Base-by-base conservation (phyloP, 2,329 filamentous ascomycete species). In the Sordariomycetes sp. region DNA sequence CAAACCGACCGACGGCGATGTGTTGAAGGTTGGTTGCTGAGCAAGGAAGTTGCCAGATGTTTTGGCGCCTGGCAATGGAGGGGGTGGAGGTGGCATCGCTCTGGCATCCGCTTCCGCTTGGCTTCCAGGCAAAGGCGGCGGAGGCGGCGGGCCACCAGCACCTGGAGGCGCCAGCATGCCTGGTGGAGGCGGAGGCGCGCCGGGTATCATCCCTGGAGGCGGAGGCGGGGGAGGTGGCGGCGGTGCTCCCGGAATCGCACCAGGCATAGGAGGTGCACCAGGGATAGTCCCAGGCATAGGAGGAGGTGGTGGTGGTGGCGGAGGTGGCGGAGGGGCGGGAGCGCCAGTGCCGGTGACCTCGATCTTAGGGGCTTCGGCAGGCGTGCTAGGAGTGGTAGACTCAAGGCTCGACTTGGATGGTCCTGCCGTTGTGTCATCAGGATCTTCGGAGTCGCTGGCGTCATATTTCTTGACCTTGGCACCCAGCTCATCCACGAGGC, bases 11-110 rank as follows among this genome's bases (percentile, higher is more conserved):
- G 75, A 72, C 16, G 59, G 49, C 9, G 76, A 62, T 11, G 26
- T 52, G 15, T 65, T 61, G 40, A 74, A 72, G 37, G 67, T 66
- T 21, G 71, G 67, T 44, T 75, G 68, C 43, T 80, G 74, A 31
- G 79, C 71, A 41, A 94, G 61, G 63, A 83, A 95, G 42, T 86
- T 80, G 7, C 85, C 85, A 36, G 82, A 79, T 42, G 81, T 76
- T 19, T 24, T 26, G 8, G 33, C 36, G 21, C 61, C 63, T 29
- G 65, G 64, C 36, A 63, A 50, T 8, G 64, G 64, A 4, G 63
- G 63, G 1, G 59, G 55, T 4, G 58, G 55, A 8, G 58, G 47
- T 35, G 45, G 44, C 25, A 37, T 40, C 15, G 34, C 42, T 8
- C 20, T 19, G 1, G 34, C 34, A 17, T 34, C 36, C 5, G 31